Percentiles rank a stretch among this genome's conserved stretches.
phyloP scores from a whole-genome alignment of 345 rosid genomes.

The Populus alba region DNA sequence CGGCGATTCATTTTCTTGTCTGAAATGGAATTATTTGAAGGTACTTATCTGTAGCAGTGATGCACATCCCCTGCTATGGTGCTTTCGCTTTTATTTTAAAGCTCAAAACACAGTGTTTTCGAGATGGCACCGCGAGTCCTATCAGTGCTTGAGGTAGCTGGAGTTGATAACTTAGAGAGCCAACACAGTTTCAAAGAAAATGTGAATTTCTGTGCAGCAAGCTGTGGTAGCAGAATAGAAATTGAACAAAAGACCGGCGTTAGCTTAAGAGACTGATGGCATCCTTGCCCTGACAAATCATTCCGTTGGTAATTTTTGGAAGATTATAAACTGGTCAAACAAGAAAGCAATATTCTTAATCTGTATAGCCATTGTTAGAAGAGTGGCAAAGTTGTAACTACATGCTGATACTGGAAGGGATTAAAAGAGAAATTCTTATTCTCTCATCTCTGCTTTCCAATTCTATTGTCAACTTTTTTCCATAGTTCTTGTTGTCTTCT shows the following conservation, averaged over 20 bases:
- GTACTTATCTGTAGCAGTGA: slow-evolving; percentile 78
- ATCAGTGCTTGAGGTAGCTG: slow-evolving; percentile 31
- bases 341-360: slow-evolving; percentile 6
- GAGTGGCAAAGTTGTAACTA: slow-evolving; percentile 14
- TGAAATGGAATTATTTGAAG: slow-evolving; percentile 35
- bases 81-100: slow-evolving; percentile 55
- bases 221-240: slow-evolving; percentile 5
- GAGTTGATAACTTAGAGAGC: not conserved
- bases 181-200: not conserved
- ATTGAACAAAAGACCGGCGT: not conserved
- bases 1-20: not conserved
- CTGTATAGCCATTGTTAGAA: slow-evolving; percentile 19
- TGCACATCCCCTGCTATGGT: slow-evolving; percentile 90
- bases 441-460: not conserved
- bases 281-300: not conserved
- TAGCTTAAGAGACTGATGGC: not conserved
- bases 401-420: not conserved
- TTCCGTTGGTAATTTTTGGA: slow-evolving; percentile 25
- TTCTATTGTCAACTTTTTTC: not conserved
- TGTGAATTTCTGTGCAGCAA: not conserved
- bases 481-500: not conserved
- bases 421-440: slow-evolving; percentile 4
- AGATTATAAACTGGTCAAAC: slow-evolving; percentile 9
- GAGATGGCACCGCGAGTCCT: slow-evolving; percentile 74
- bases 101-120: slow-evolving; percentile 55